Percentiles rank a stretch among this genome's conserved stretches.
These are phyloP conservation scores for Exophiala aquamarina DNA, from an alignment of 2,329 filamentous ascomycete genomes.

Conservation along the genomic window DNA sequence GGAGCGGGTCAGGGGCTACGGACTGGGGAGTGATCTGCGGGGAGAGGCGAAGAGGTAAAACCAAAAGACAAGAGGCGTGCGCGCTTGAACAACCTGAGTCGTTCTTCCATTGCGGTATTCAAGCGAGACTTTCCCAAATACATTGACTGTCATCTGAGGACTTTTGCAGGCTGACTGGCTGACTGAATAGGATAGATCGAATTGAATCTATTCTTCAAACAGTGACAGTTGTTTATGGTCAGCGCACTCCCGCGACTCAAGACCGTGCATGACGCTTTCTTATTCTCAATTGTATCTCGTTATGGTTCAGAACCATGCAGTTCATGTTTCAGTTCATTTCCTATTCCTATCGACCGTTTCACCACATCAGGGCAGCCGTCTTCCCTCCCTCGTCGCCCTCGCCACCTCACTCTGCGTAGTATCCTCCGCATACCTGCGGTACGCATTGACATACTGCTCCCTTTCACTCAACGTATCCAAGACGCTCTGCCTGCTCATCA, in stretches of 20 bases:
- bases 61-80: neutral
- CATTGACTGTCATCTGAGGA: too few relatives aligned
- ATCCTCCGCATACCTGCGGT: slow-evolving; percentile 67
- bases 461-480: slow-evolving; percentile 67
- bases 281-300: too few relatives aligned
- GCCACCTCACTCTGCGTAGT: slow-evolving; percentile 62
- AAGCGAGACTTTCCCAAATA: neutral
- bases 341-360: too few relatives aligned
- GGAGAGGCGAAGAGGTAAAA: slow-evolving; percentile 21
- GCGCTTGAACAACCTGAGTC: neutral
- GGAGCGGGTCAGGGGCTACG: slow-evolving; percentile 95
- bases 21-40: slow-evolving; percentile 55
- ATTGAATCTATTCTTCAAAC: too few relatives aligned
- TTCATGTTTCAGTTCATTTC: too few relatives aligned
- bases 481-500: slow-evolving; percentile 62
- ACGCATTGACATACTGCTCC: slow-evolving; percentile 67
- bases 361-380: slow-evolving; percentile 62
- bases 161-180: too few relatives aligned
- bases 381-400: slow-evolving; percentile 63
- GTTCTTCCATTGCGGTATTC: neutral
- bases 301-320: too few relatives aligned
- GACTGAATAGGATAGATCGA: too few relatives aligned
- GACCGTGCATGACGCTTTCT: too few relatives aligned
- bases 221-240: neutral
- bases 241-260: too few relatives aligned